A percentile compares a stretch with the other conserved stretches of the same genome.
These are phyloP conservation scores for Mycoemilia scoparia DNA, from an alignment of 192 early-diverging fungal species.

Conservation along the genomic window DNA sequence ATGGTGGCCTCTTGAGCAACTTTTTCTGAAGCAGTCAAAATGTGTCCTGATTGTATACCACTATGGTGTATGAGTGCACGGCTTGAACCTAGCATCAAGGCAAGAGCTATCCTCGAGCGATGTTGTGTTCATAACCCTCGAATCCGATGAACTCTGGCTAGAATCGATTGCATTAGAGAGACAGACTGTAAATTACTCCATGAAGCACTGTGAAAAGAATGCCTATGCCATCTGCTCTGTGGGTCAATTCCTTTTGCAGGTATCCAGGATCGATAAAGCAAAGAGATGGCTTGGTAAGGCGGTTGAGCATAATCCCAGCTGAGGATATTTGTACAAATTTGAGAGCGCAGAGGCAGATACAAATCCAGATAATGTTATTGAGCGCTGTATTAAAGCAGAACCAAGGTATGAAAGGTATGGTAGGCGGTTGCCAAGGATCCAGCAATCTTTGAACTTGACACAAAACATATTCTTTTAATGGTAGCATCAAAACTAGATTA, in stretches of 20 bases:
- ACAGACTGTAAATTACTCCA: constrained; percentile 68
- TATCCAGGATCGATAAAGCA: constrained; percentile 85
- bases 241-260: constrained; percentile 80
- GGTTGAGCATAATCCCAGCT: constrained; percentile 59
- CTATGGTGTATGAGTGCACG: constrained; percentile 69
- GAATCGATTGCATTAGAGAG: constrained; percentile 73
- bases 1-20: constrained; percentile 46
- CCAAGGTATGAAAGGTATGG: constrained; percentile 89
- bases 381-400: constrained; percentile 61
- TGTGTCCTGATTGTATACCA: constrained; percentile 50
- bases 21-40: constrained; percentile 49
- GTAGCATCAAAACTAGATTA: too few relatives aligned
- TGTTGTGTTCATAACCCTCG: constrained; percentile 72
- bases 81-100: too few relatives aligned
- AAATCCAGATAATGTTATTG: too few relatives aligned
- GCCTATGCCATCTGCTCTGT: constrained; percentile 61
- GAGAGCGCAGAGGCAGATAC: constrained; percentile 13
- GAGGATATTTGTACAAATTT: constrained; percentile 74
- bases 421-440: constrained; percentile 56
- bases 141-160: constrained; percentile 72
- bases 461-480: constrained; percentile 6
- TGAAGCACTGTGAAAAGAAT: constrained; percentile 78
- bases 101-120: constrained; percentile 68
- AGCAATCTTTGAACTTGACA: constrained; percentile 7
- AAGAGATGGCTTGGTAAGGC: constrained; percentile 80